Conservation (phyloP, 495 filamentous ascomycete species). For the Penicillium crystallinum region DNA sequence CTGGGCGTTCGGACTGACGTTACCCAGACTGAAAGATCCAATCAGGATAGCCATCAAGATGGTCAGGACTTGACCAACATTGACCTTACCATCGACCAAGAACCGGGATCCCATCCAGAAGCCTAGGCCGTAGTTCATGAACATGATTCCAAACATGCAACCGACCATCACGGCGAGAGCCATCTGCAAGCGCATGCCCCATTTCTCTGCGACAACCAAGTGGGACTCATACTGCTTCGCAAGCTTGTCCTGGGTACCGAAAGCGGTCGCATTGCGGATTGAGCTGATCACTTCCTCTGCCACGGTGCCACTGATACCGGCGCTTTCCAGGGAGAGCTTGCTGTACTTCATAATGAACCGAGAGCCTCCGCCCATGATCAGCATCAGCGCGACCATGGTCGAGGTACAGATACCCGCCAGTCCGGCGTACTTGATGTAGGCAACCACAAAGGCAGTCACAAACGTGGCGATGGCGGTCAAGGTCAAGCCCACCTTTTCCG, state of each 20-base stretch:
- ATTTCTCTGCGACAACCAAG: conserved; percentile 65
- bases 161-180: conserved; percentile 72
- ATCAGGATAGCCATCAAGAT: conserved; percentile 88
- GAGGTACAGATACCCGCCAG: conserved; percentile 77
- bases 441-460: conserved; percentile 82
- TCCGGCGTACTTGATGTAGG: conserved; percentile 80
- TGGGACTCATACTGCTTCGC: conserved; percentile 77
- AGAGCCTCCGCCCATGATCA: conserved; percentile 68
- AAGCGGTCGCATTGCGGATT: conserved; percentile 87
- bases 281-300: conserved; percentile 95
- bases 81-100: conserved; percentile 60
- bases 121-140: conserved; percentile 82
- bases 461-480: conserved; percentile 72
- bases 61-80: conserved; percentile 54
- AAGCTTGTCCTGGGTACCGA: conserved; percentile 85
- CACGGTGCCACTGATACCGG: conserved; percentile 79
- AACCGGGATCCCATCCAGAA: conserved; percentile 94
- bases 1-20: conserved; percentile 79
- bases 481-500: conserved; percentile 77
- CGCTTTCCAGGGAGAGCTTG: conserved; percentile 68
- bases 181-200: conserved; percentile 69
- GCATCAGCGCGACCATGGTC: conserved; percentile 65
- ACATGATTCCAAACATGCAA: conserved; percentile 75
- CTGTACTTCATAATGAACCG: conserved; percentile 73
- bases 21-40: conserved; percentile 85